Conservation (phyloP, 768 basidiomycete species). For the Podaxis sp. region DNA sequence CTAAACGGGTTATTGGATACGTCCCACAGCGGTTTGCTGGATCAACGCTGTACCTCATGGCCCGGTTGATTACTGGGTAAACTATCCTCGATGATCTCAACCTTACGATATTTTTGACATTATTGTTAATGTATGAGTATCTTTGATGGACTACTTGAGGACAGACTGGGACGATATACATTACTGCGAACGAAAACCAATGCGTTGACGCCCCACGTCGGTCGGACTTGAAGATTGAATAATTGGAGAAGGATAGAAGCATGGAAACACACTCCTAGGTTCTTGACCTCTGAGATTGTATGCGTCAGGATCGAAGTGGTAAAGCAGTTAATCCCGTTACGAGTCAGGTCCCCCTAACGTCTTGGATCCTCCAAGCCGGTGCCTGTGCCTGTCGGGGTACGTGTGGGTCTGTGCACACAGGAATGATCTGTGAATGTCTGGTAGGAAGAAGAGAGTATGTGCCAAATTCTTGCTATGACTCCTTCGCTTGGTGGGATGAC, state of each 20-base stretch:
- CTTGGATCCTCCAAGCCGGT: too few species aligned
- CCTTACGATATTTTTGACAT: neutral
- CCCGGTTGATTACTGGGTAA: constrained; percentile 28
- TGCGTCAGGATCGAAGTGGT: too few species aligned
- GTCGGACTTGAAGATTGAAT: neutral
- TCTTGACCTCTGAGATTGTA: too few species aligned
- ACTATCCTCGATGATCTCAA: neutral
- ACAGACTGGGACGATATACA: neutral
- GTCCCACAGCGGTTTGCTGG: constrained; percentile 24
- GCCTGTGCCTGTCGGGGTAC: too few species aligned
- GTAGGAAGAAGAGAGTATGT: too few species aligned
- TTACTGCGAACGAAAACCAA: neutral
- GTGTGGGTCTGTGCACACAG: too few species aligned
- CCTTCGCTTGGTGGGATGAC: too few species aligned
- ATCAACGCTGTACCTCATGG: constrained; percentile 28
- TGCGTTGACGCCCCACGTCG: neutral
- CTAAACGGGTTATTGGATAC: neutral
- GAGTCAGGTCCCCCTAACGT: too few species aligned
- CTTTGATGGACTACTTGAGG: neutral
- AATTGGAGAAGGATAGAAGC: neutral
- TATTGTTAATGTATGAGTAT: neutral
- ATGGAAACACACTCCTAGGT: too few species aligned
- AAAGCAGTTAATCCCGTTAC: too few species aligned
- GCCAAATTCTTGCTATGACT: too few species aligned
- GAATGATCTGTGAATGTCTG: too few species aligned